Conservation (phyloP, 495 filamentous ascomycete species). For the Penicillium salamii region DNA sequence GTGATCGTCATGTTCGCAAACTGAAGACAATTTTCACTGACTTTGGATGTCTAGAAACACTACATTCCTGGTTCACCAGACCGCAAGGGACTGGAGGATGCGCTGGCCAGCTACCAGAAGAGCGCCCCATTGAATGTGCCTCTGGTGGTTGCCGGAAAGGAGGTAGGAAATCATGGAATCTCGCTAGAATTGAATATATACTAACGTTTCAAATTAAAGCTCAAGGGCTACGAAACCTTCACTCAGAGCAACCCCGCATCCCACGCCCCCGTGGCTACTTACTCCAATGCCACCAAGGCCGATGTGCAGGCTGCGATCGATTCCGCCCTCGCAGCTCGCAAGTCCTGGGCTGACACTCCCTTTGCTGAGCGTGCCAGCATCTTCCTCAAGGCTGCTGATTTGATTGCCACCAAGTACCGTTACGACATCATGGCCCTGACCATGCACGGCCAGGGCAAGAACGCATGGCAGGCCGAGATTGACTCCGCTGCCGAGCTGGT, state of each 20-base stretch:
- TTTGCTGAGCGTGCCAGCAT: slow-evolving; percentile 90
- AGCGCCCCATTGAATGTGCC: slow-evolving; percentile 68
- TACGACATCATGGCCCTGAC: slow-evolving; percentile 92
- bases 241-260: slow-evolving; percentile 73
- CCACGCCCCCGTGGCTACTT: slow-evolving; percentile 73
- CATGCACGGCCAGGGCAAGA: slow-evolving; percentile 94
- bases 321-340: slow-evolving; percentile 75
- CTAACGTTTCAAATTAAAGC: slow-evolving; percentile 12
- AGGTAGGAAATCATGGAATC: slow-evolving; percentile 44
- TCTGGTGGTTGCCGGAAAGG: slow-evolving; percentile 72
- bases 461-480: slow-evolving; percentile 95
- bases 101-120: slow-evolving; percentile 59
- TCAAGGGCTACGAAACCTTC: slow-evolving; percentile 35
- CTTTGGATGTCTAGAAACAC: slow-evolving; percentile 59
- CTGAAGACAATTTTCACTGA: too few relatives aligned
- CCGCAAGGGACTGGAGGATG: slow-evolving; percentile 67
- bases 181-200: not conserved
- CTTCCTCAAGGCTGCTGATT: slow-evolving; percentile 89
- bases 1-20: slow-evolving; percentile 26
- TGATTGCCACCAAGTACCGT: slow-evolving; percentile 84
- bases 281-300: slow-evolving; percentile 68
- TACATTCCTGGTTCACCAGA: slow-evolving; percentile 80
- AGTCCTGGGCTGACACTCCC: slow-evolving; percentile 73
- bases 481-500: slow-evolving; percentile 88
- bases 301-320: slow-evolving; percentile 76